Conservation (phyloP, 2,329 filamentous ascomycete species). For the Diaporthe sp. region DNA sequence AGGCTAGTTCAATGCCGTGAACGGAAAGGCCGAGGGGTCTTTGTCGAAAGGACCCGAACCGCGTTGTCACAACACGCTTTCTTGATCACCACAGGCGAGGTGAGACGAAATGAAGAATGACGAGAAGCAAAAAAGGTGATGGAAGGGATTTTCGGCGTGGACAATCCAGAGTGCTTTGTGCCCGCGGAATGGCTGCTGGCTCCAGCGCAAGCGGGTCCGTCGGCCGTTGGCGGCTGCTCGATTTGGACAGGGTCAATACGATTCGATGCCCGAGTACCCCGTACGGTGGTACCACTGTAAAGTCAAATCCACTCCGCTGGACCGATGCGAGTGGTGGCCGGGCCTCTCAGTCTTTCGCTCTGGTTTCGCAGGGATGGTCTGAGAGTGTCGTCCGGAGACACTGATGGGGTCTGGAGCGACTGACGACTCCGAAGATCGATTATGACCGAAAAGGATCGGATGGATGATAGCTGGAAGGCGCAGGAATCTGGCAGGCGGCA, state of each 20-base stretch:
- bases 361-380: conserved; percentile 14
- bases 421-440: conserved; percentile 5
- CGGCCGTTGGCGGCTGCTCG: conserved; percentile 21
- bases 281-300: conserved; percentile 24
- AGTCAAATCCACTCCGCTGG: conserved; percentile 20
- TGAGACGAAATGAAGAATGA: conserved; percentile 14
- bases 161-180: conserved; percentile 12
- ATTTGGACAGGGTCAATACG: conserved; percentile 13
- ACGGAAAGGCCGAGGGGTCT: conserved; percentile 21
- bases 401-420: neutral
- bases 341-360: neutral
- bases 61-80: conserved; percentile 10
- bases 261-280: conserved; percentile 26
- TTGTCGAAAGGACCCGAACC: conserved; percentile 25
- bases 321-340: conserved; percentile 17
- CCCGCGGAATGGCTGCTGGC: conserved; percentile 13
- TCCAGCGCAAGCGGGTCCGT: conserved; percentile 26
- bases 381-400: conserved; percentile 20
- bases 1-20: conserved; percentile 19
- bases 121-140: neutral
- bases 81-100: conserved; percentile 13
- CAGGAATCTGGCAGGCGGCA: conserved; percentile 1
- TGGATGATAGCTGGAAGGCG: neutral
- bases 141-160: conserved; percentile 19
- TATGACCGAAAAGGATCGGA: conserved; percentile 12